These are phyloP conservation scores for Arthrinium phaeospermum DNA, from an alignment of 2,329 filamentous ascomycete species.

Conservation along the genomic window DNA sequence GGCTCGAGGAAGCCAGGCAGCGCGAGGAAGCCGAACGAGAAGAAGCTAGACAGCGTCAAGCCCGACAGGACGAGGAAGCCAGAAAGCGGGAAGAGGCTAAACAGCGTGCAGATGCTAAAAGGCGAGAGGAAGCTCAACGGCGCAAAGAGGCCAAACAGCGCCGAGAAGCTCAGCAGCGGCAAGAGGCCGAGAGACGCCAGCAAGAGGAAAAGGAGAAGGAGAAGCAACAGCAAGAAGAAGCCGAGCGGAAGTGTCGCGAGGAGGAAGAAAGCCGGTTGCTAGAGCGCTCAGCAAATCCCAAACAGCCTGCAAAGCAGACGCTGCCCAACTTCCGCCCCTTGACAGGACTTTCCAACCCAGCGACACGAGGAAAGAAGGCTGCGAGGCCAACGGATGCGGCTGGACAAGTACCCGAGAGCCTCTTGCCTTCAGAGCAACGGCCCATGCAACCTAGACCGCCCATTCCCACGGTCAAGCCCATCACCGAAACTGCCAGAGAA, in stretches of 20 bases:
- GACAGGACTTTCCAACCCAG: constrained; percentile 46
- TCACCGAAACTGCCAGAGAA: constrained; percentile 23
- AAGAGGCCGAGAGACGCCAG: neutral
- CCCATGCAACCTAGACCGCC: neutral
- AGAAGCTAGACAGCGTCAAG: neutral
- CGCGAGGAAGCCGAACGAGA: neutral
- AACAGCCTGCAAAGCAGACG: neutral
- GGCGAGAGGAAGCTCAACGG: neutral
- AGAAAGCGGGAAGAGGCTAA: neutral
- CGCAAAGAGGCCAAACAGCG: neutral
- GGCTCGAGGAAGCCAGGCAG: neutral
- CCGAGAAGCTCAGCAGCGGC: neutral
- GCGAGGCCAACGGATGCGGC: constrained; percentile 57
- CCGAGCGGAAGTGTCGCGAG: neutral
- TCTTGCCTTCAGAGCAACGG: constrained; percentile 31
- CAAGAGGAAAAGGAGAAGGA: neutral
- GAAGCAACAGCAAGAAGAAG: neutral
- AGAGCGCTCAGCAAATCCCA: neutral
- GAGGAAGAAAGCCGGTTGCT: neutral
- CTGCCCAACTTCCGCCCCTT: neutral
- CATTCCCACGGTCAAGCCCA: neutral
- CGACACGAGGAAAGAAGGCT: constrained; percentile 59
- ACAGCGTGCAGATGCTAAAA: neutral
- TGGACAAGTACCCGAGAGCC: constrained; percentile 50
- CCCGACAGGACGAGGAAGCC: neutral